Evolutionary conservation across 2,329 filamentous ascomycete genomes (phyloP).

Genomic region (Aspergillus brunneoviolaceus): DNA sequence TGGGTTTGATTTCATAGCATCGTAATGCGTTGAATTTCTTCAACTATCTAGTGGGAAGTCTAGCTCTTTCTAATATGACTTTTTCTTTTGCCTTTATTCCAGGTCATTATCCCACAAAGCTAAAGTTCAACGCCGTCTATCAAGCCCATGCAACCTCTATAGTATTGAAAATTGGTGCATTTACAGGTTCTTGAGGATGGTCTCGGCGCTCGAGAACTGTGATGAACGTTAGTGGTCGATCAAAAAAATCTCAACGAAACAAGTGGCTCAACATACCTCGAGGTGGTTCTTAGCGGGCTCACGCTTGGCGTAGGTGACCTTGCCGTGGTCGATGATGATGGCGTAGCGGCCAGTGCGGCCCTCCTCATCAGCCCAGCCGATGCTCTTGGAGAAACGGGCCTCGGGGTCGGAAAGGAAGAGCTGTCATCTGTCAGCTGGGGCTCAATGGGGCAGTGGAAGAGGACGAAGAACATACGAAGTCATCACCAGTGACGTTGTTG

Average conservation of each 20-base stretch:
- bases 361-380: slow-evolving; percentile 71
- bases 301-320: slow-evolving; percentile 75
- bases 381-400: slow-evolving; percentile 71
- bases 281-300: slow-evolving; percentile 54
- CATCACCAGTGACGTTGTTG: slow-evolving; percentile 71
- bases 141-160: slow-evolving; percentile 15
- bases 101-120: slow-evolving; percentile 20
- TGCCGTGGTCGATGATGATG: slow-evolving; percentile 78
- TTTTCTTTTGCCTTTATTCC: slow-evolving; percentile 7
- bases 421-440: slow-evolving; percentile 32
- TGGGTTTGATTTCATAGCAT: slow-evolving; percentile 21
- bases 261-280: slow-evolving; percentile 35
- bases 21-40: slow-evolving; percentile 25
- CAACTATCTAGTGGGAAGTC: slow-evolving; percentile 20
- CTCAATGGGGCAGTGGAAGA: not conserved
- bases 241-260: too few species aligned
- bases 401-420: slow-evolving; percentile 76
- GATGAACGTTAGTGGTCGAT: slow-evolving; percentile 4
- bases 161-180: slow-evolving; percentile 9
- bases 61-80: slow-evolving; percentile 19
- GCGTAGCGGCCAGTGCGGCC: slow-evolving; percentile 78
- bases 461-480: slow-evolving; percentile 52
- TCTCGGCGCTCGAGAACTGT: slow-evolving; percentile 41
- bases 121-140: slow-evolving; percentile 19
- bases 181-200: slow-evolving; percentile 42